Evolutionary conservation across 2,329 filamentous ascomycete species (phyloP), one percentile per base, ranked within the genome.

Genomic region (Trichoderma cornu-damae): DNA sequence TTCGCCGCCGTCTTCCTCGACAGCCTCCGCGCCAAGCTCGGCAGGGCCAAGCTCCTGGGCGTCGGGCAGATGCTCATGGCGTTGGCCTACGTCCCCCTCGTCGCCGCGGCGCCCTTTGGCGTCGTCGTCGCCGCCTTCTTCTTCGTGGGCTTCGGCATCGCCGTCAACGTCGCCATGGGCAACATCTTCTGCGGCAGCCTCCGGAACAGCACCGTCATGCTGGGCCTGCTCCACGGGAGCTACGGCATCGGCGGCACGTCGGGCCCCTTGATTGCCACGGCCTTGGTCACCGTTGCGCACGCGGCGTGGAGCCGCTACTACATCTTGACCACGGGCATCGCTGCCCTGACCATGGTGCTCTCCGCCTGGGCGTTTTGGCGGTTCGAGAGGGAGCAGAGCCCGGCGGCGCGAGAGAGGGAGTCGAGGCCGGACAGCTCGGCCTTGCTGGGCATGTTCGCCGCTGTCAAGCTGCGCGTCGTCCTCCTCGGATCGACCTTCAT

Each of bases 401-500:
- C 64, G 63, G 70, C 51, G 70, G 76, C 9, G 67, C 73, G 79
- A 28, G 56, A 61, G 9, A 58, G 66, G 53, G 65, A 66, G 60
- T 49, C 56, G 43, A 48, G 50, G 42, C 55, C 57, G 5, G 58
- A 63, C 35, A 64, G 64, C 35, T 64, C 66, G 7, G 66, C 71
- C 40, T 61, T 77, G 22, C 63, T 70, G 8, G 74, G 73, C 50
- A 77, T 82, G 76, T 65, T 79, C 47, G 61, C 79, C 65, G 74
- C 75, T 60, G 69, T 80, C 68, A 72, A 75, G 71, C 65, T 77
- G 74, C 68, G 81, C 30, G 78, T 85, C 4, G 89, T 91, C 0
- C 71, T 94, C 1, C 77, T 94, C 0, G 88, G 89, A 3, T 86
- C 89, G 0, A 70, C 90, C 8, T 94, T 94, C 75, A 88, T 94